Evolutionary conservation across 2,329 filamentous ascomycete species (phyloP), one percentile per base, ranked within the genome.

Genomic region (Fusarium scirpi): DNA sequence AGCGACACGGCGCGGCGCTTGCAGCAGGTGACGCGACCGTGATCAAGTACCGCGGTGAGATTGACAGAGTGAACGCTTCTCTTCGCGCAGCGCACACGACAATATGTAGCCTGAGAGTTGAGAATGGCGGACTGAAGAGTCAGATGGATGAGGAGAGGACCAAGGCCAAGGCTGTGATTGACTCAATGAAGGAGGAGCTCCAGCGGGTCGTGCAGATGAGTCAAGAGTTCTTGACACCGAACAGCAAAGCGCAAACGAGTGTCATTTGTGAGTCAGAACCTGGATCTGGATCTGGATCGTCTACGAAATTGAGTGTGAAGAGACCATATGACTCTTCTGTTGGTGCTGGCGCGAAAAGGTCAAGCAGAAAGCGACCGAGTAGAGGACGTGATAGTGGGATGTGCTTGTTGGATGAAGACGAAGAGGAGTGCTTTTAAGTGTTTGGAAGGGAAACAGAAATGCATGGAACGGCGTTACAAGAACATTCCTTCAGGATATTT

Each of bases 321-420:
- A 52, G 32, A 52, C 7, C 20, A 27, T 38, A 32, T 25, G 34
- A 20, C 24, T 18, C 32, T 16, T 52, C 32, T 27, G 32, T 52
- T n/a, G 48, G 32, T 38, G n/a, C 27, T 20, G 30, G 53, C 15
- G 43, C 30, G 13, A 47, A 18, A 22, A 25, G 24, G 15, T 20
- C 4, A 16, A 49, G 29, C 13, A 56, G 22, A 47, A 56, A 56
- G 53, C 44, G 53, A 56, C 22, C 30, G 6, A 48, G 53, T 18
- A 22, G 53, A 62, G 80, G 82, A 61, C 82, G 84, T 67, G 87
- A 89, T 74, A 88, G 85, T 57, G 87, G 87, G 0, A 72, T 89
- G 52, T 86, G 86, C 0, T 79, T 89, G 25, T 68, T 88, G 75
- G 85, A 87, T 29, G 86, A 89, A 72, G 86, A 87, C 38, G 84